These are phyloP conservation scores for Yamadazyma sp. DNA, from an alignment of 805 yeast species.

Conservation along the genomic window DNA sequence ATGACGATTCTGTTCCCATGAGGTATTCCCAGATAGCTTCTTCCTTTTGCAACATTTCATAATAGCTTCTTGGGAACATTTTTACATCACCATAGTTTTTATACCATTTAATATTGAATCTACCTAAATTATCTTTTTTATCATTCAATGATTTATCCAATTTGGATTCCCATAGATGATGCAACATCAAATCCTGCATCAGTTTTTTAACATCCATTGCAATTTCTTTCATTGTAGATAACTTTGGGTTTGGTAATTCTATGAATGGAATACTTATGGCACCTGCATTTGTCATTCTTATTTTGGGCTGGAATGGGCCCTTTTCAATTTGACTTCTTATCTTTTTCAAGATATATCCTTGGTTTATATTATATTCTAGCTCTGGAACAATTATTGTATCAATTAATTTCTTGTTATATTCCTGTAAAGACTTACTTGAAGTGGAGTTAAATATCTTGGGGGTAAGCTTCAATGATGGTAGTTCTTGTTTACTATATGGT, in stretches of 20 bases:
- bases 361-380: conserved; percentile 32
- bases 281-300: conserved; percentile 30
- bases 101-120: conserved; percentile 22
- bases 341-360: conserved; percentile 19
- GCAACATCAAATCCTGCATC: conserved; percentile 21
- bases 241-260: conserved; percentile 21
- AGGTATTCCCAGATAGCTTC: conserved; percentile 38
- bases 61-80: conserved; percentile 26
- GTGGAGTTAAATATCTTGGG: conserved; percentile 12
- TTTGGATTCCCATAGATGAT: conserved; percentile 25
- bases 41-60: conserved; percentile 21
- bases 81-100: conserved; percentile 7
- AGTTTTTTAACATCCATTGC: conserved; percentile 32
- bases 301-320: conserved; percentile 36
- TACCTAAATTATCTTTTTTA: conserved; percentile 22
- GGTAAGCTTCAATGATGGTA: conserved; percentile 5
- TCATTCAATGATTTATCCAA: conserved; percentile 7
- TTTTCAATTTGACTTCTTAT: conserved; percentile 21
- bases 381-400: conserved; percentile 31
- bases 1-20: conserved; percentile 11
- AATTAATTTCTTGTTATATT: conserved; percentile 32
- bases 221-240: conserved; percentile 18
- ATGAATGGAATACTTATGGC: conserved; percentile 26
- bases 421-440: conserved; percentile 17
- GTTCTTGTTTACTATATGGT: conserved; percentile 20